Base-by-base conservation (phyloP, 2,329 filamentous ascomycete genomes). In the Cladophialophora psammophila region DNA sequence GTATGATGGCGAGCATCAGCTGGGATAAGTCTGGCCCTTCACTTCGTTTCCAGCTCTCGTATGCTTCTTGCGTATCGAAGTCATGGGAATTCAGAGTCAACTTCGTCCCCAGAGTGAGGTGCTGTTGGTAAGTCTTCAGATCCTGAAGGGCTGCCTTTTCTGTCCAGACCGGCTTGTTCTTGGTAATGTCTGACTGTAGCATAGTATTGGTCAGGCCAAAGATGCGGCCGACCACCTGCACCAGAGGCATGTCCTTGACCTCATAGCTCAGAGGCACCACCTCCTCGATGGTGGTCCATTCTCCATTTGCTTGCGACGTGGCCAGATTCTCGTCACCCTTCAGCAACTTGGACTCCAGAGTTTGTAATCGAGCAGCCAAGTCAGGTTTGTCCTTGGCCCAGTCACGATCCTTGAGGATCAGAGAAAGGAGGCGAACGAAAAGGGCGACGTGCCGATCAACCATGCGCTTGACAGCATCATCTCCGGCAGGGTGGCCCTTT, bases 171-270 rank as follows among this genome's bases (percentile, higher is more conserved):
- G 88, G 84, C 72, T 90, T 91, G 78, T 96, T 88, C 57, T 88
- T 86, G 78, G 96, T 91, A 75, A 99, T 92, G 74, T 97, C 94
- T 52, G 87, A 86, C 80, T 99, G 95, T 5, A 94, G 90, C 72
- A 95, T 89, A 1, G 89, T 88, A 71, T 91, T 88, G 52, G 89
- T 88, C 66, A 94, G 85, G 53, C 91, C 91, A 79, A 98, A 99
- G 70, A 97, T 91, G 73, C 86, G 90, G 59, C 91, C 91, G 32
- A 99, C 94, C 40, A 90, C 87, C 77, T 95, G 90, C 34, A 97
- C 95, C 80, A 97, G 86, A 42, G 90, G 90, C 95, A 99, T 99
- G 76, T 99, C 95, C 79, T 95, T 97, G 76, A 98, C 90, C 78
- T 97, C 92, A 78, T 97, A 92, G 75, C 89, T 95, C 65, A 96